phyloP scores from a whole-genome alignment of 352 stramenopile species.

The Phytophthora constricta region DNA sequence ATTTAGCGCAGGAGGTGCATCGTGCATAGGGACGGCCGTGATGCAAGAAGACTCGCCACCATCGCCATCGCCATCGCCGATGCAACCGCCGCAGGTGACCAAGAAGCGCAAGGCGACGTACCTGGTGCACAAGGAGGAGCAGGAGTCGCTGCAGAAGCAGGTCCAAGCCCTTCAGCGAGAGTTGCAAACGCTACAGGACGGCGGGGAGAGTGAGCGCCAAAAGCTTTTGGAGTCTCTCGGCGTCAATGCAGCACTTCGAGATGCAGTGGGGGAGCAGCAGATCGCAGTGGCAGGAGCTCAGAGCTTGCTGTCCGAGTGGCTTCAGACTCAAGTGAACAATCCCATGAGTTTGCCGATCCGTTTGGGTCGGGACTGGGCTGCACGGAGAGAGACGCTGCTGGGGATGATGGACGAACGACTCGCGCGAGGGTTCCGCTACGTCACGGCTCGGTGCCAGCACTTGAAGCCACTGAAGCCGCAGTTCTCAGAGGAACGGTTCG shows the following conservation, averaged over 20 bases:
- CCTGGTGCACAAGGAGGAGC: slow-evolving; percentile 13
- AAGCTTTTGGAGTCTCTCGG: slow-evolving; percentile 8
- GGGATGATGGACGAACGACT: slow-evolving; percentile 34
- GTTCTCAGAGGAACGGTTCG: slow-evolving; percentile 28
- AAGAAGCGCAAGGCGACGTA: slow-evolving; percentile 24
- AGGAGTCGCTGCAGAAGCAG: slow-evolving; percentile 3
- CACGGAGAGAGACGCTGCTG: slow-evolving; percentile 23
- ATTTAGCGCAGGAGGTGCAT: no score
- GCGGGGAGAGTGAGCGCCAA: background rate
- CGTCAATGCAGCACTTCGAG: slow-evolving; percentile 11
- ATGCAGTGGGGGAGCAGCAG: slow-evolving; percentile 14
- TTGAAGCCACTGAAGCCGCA: slow-evolving; percentile 34
- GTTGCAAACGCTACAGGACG: slow-evolving; percentile 5
- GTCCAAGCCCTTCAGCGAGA: slow-evolving; percentile 7
- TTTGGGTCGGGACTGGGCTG: slow-evolving; percentile 17
- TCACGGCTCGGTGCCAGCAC: slow-evolving; percentile 23
- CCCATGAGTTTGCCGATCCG: slow-evolving; percentile 11
- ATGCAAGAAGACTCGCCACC: no score
- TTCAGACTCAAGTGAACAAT: slow-evolving; percentile 12
- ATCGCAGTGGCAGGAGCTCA: slow-evolving; percentile 18
- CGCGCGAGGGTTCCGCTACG: slow-evolving; percentile 20
- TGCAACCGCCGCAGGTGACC: background rate
- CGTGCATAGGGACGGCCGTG: no score
- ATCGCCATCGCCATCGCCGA: no score
- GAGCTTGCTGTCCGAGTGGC: slow-evolving; percentile 11